phyloP scores from a whole-genome alignment of 2,329 filamentous ascomycete species.

The Hypoxylon sp. region DNA sequence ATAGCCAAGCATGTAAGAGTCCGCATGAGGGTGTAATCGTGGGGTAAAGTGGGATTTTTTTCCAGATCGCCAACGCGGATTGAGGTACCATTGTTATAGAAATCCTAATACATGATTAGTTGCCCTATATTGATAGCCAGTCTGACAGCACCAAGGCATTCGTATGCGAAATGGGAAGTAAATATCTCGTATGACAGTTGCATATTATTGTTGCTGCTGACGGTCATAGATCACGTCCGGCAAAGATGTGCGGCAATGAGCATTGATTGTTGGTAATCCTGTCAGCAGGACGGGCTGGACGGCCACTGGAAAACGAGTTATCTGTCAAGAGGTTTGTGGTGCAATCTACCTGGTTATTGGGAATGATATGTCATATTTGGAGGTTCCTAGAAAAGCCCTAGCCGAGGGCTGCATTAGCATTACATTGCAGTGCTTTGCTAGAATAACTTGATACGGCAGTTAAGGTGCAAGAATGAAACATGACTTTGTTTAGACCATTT shows the following conservation, averaged over 20 bases:
- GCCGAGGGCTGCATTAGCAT: constrained; percentile 23
- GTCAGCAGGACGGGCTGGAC: constrained; percentile 19
- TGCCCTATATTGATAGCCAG: constrained; percentile 11
- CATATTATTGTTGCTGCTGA: constrained; percentile 21
- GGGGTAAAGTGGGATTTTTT: constrained; percentile 40
- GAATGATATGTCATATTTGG: constrained; percentile 38
- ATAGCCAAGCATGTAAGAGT: constrained; percentile 39
- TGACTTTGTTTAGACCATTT: constrained; percentile 7
- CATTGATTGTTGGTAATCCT: constrained; percentile 14
- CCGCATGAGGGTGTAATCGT: constrained; percentile 32
- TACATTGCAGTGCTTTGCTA: constrained; percentile 31
- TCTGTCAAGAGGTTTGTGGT: constrained; percentile 5
- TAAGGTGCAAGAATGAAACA: constrained; percentile 13
- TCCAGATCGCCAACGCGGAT: constrained; percentile 27
- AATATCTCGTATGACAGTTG: constrained; percentile 25
- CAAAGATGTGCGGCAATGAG: constrained; percentile 21
- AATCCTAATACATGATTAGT: constrained; percentile 19
- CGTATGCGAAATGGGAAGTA: constrained; percentile 3
- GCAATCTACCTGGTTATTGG: constrained; percentile 39
- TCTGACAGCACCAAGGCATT: constrained; percentile 1
- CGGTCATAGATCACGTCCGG: constrained; percentile 18
- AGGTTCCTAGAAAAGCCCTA: constrained; percentile 6
- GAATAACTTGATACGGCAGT: constrained; percentile 22
- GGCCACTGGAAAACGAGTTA: background rate
- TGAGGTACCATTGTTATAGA: constrained; percentile 27